Percentiles rank a stretch among this genome's conserved stretches.
These are phyloP conservation scores for Glycyrrhiza uralensis DNA, from an alignment of 306 rosid species.

Conservation along the genomic window DNA sequence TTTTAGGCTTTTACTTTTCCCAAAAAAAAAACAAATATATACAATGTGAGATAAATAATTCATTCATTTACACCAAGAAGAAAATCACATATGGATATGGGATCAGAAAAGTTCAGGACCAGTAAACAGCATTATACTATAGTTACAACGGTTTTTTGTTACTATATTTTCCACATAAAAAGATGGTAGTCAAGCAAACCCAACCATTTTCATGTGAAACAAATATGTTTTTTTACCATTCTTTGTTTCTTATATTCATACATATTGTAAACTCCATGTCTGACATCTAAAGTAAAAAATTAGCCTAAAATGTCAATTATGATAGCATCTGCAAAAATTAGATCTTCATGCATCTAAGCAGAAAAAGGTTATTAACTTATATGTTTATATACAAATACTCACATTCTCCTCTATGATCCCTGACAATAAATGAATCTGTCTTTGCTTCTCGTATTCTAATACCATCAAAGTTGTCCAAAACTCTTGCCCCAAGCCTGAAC, in stretches of 20 bases:
- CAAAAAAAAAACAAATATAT: neutral
- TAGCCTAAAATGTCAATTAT: neutral
- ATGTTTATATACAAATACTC: slow-evolving; percentile 41
- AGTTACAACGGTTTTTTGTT: neutral
- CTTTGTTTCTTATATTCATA: neutral
- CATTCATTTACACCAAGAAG: slow-evolving; percentile 4
- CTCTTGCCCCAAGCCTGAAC: slow-evolving; percentile 92
- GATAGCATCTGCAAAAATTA: slow-evolving; percentile 20
- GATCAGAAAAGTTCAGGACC: slow-evolving; percentile 3
- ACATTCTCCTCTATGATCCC: slow-evolving; percentile 99
- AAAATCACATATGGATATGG: neutral
- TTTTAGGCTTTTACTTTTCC: neutral
- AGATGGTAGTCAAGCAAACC: neutral
- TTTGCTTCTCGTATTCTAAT: slow-evolving; percentile 75
- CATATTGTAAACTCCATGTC: neutral
- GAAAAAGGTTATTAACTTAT: neutral
- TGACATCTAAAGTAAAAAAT: neutral
- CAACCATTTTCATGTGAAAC: neutral
- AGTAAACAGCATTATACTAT: neutral
- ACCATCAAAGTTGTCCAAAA: slow-evolving; percentile 66
- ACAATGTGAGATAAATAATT: neutral
- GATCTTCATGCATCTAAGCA: slow-evolving; percentile 18
- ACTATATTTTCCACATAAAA: neutral
- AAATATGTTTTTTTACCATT: neutral
- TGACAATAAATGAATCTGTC: slow-evolving; percentile 83